Percentiles rank a stretch among this genome's conserved stretches.
Conservation (phyloP, 148 eudicot species). For the Persicaria tinctoria region DNA sequence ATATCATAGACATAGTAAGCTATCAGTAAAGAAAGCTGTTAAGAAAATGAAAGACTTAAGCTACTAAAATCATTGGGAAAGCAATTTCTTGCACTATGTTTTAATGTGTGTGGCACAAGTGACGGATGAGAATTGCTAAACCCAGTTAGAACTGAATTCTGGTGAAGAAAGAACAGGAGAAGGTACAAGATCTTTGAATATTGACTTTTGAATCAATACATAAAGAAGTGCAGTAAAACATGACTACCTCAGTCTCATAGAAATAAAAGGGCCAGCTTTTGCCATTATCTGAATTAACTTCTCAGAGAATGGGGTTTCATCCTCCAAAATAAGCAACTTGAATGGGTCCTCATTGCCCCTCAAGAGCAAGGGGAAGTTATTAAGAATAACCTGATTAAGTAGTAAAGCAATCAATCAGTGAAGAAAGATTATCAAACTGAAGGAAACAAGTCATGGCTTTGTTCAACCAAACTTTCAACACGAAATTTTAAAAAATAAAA, state of each 20-base stretch:
- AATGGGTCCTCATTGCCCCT: slow-evolving; percentile 65
- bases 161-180: neutral
- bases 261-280: slow-evolving; percentile 43
- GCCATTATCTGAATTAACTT: slow-evolving; percentile 57
- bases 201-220: neutral
- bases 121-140: neutral
- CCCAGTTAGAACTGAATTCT: neutral
- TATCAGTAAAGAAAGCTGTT: no score
- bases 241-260: slow-evolving; percentile 54
- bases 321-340: slow-evolving; percentile 35
- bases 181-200: neutral
- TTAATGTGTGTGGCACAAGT: neutral
- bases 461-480: slow-evolving; percentile 5
- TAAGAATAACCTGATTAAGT: slow-evolving; percentile 45
- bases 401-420: neutral
- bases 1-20: neutral
- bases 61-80: neutral
- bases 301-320: slow-evolving; percentile 33
- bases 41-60: neutral
- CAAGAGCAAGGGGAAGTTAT: slow-evolving; percentile 60
- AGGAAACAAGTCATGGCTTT: neutral
- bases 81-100: neutral
- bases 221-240: neutral
- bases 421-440: neutral
- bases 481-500: neutral